A percentile compares a stretch with the other conserved stretches of the same genome.
These are phyloP conservation scores for Aegilops bicornis DNA, from an alignment of 176 grass and related monocot species.

Conservation along the genomic window DNA sequence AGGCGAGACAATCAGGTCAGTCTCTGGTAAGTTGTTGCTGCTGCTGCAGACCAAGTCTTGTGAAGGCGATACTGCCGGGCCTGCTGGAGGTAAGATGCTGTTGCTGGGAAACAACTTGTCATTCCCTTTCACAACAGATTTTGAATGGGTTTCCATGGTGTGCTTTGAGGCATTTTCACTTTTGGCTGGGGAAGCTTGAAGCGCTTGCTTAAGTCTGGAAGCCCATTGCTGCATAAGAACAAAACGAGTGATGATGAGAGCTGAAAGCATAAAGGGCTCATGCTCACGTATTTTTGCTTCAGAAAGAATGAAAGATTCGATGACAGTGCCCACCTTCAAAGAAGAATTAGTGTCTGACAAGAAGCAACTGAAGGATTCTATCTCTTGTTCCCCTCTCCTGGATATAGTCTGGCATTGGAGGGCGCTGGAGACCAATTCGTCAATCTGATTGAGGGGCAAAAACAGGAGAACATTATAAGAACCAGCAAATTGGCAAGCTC, in stretches of 20 bases:
- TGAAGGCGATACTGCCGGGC: conserved; percentile 44
- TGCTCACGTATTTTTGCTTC: neutral
- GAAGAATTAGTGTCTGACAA: conserved; percentile 62
- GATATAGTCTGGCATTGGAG: conserved; percentile 50
- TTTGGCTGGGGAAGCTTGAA: conserved; percentile 35
- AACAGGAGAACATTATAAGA: conserved; percentile 14
- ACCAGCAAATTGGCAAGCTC: conserved; percentile 2
- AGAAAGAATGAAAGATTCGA: conserved; percentile 20
- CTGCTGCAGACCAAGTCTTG: conserved; percentile 4
- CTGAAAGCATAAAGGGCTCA: neutral
- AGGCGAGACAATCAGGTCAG: conserved; percentile 72
- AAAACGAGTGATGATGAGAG: neutral
- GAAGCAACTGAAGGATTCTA: conserved; percentile 66
- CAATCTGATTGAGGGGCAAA: conserved; percentile 45
- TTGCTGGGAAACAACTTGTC: conserved; percentile 1
- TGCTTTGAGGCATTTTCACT: conserved; percentile 16
- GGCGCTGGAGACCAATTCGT: conserved; percentile 56
- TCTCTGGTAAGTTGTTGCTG: conserved; percentile 41
- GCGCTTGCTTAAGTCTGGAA: conserved; percentile 59
- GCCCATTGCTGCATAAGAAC: conserved; percentile 65
- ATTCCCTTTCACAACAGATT: conserved; percentile 29
- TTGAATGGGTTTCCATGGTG: conserved; percentile 2
- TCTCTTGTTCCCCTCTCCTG: conserved; percentile 57
- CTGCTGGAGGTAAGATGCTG: conserved; percentile 35
- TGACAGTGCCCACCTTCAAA: conserved; percentile 60